phyloP scores from a whole-genome alignment of 164 flowering plant species.

The Vitis riparia region DNA sequence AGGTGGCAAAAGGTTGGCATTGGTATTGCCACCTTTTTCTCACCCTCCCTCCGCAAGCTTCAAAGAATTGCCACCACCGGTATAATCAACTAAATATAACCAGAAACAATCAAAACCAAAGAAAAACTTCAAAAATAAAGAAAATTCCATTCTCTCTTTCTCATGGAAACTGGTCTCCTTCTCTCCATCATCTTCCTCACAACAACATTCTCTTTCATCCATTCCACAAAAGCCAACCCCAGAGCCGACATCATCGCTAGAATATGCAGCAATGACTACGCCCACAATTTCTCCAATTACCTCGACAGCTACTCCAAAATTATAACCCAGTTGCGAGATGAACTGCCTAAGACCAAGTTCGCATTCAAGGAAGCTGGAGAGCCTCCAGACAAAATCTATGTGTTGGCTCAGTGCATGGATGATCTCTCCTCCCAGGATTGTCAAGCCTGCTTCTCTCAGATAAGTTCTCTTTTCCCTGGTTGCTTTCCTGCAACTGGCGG shows the following conservation, averaged over 20 bases:
- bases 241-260: slow-evolving; percentile 13
- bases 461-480: slow-evolving; percentile 9
- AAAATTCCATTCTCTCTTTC: background rate
- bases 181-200: background rate
- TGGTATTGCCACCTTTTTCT: too few relatives aligned
- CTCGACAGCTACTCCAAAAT: background rate
- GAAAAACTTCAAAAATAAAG: background rate
- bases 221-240: background rate
- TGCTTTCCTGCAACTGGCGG: slow-evolving; percentile 40
- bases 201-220: background rate
- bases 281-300: background rate
- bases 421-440: slow-evolving; percentile 35
- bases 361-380: slow-evolving; percentile 3
- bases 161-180: background rate
- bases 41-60: too few relatives aligned
- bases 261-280: background rate
- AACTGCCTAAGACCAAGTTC: slow-evolving; percentile 8
- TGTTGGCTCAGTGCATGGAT: slow-evolving; percentile 37
- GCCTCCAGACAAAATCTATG: slow-evolving; percentile 3
- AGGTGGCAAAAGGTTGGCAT: too few relatives aligned
- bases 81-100: background rate
- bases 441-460: slow-evolving; percentile 17
- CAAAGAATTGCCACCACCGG: too few relatives aligned
- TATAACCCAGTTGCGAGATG: background rate
- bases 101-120: background rate